Conservation (phyloP, 495 filamentous ascomycete species). For the Annulohypoxylon bovei region DNA sequence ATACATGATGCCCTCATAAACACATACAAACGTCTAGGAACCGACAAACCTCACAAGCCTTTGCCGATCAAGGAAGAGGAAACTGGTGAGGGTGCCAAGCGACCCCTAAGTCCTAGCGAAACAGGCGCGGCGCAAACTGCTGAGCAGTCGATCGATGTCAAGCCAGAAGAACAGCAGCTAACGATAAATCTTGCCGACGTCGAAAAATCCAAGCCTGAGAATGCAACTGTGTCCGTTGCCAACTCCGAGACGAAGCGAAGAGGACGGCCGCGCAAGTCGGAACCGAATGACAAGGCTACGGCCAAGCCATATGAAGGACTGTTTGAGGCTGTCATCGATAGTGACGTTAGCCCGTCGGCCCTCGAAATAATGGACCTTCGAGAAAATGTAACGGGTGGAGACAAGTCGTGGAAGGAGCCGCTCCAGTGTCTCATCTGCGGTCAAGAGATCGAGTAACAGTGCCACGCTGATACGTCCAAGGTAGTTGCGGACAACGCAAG, state of each 20-base stretch:
- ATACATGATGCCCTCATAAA: conserved; percentile 59
- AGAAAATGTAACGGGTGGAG: conserved; percentile 52
- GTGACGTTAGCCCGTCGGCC: conserved; percentile 47
- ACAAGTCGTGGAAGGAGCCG: conserved; percentile 59
- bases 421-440: conserved; percentile 56
- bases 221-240: conserved; percentile 18
- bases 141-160: conserved; percentile 60
- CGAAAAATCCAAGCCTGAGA: conserved; percentile 32
- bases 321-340: conserved; percentile 53
- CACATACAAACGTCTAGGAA: conserved; percentile 58
- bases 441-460: conserved; percentile 47
- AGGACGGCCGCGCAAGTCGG: conserved; percentile 47
- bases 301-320: conserved; percentile 55
- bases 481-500: background rate
- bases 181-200: conserved; percentile 38
- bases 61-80: conserved; percentile 50
- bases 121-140: conserved; percentile 51
- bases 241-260: conserved; percentile 39
- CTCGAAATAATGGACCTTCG: conserved; percentile 58
- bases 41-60: conserved; percentile 54
- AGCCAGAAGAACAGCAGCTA: conserved; percentile 46
- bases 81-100: conserved; percentile 47
- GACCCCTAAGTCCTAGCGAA: conserved; percentile 57
- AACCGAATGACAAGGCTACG: conserved; percentile 43
- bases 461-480: background rate